Conservation (phyloP, 352 stramenopile species). For the Phytophthora ramorum region DNA sequence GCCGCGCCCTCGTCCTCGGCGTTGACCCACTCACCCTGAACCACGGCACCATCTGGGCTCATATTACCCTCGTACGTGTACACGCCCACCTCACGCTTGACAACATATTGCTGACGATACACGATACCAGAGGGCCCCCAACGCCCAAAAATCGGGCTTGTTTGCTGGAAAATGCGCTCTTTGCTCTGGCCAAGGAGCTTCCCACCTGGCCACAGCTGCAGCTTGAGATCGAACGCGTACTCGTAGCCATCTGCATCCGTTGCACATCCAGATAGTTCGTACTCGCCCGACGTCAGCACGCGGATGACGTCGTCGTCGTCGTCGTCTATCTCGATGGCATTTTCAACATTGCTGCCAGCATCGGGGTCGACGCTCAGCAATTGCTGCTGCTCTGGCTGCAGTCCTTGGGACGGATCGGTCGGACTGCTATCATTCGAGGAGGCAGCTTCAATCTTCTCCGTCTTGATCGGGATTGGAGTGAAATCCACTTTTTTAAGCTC, state of each 20-base stretch:
- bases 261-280: conserved; percentile 61
- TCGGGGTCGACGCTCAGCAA: background rate
- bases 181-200: conserved; percentile 45
- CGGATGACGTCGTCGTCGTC: conserved; percentile 41
- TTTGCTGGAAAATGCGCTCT: conserved; percentile 72
- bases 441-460: conserved; percentile 21
- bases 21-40: conserved; percentile 62
- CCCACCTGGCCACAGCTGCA: conserved; percentile 51
- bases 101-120: conserved; percentile 67
- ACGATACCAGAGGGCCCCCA: conserved; percentile 45
- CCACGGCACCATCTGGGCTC: conserved; percentile 45
- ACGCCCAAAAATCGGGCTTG: conserved; percentile 41
- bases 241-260: conserved; percentile 78
- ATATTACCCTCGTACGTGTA: conserved; percentile 60
- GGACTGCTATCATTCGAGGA: background rate
- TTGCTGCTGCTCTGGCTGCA: conserved; percentile 5
- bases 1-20: conserved; percentile 36
- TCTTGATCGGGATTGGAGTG: conserved; percentile 19
- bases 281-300: conserved; percentile 61
- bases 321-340: conserved; percentile 22
- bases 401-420: background rate
- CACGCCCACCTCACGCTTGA: conserved; percentile 61
- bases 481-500: conserved; percentile 49
- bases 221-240: conserved; percentile 63
- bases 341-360: background rate